These are phyloP conservation scores for Cnidoscolus chayamansa DNA, from an alignment of 441 rosid species.

Conservation along the genomic window DNA sequence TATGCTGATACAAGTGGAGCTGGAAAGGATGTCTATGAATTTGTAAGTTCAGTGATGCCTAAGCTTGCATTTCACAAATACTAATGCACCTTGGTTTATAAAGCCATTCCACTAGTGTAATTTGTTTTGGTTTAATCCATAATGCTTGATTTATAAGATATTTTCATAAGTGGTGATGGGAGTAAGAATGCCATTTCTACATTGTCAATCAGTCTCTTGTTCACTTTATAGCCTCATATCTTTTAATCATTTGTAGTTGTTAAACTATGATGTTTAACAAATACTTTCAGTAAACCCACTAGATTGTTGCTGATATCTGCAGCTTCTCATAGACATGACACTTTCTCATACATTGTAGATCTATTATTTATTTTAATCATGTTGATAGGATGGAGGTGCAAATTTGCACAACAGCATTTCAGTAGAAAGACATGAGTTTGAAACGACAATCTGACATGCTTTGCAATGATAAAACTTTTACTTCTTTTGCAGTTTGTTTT, in stretches of 20 bases:
- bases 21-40: conserved; percentile 83
- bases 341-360: background rate
- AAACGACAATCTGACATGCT: background rate
- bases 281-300: background rate
- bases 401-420: background rate
- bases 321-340: background rate
- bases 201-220: background rate
- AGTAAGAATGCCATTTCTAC: background rate
- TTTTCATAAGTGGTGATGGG: background rate
- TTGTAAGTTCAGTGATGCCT: conserved; percentile 45
- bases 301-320: background rate
- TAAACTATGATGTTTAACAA: background rate
- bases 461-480: background rate
- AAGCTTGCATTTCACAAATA: conserved; percentile 10
- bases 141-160: background rate
- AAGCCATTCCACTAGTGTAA: background rate
- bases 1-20: conserved; percentile 90
- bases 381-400: background rate
- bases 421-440: background rate
- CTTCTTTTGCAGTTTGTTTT: background rate
- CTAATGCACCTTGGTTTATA: too few species aligned
- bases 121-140: background rate
- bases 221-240: background rate
- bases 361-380: background rate
- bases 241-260: too few species aligned